These are phyloP conservation scores for Xylaria grammica DNA, from an alignment of 495 filamentous ascomycete genomes.

Conservation along the genomic window DNA sequence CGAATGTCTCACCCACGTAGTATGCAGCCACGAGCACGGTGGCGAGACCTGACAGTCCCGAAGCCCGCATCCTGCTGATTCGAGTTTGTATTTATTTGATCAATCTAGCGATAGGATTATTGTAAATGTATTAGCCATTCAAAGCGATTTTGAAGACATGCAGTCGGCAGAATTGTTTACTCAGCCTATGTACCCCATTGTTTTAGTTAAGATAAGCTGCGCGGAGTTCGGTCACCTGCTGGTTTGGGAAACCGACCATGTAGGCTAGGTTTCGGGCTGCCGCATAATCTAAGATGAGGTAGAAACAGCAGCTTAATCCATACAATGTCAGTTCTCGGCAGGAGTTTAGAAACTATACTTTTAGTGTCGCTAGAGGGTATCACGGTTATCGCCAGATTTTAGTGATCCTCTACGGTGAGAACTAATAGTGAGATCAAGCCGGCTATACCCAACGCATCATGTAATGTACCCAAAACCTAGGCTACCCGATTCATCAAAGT, in stretches of 20 bases:
- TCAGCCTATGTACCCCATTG: not conserved
- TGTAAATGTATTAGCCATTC: not conserved
- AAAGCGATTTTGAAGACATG: not conserved
- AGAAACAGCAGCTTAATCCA: not conserved
- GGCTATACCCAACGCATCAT: not conserved
- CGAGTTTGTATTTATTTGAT: not conserved
- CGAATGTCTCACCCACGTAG: conserved; percentile 11
- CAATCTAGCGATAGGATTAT: not conserved
- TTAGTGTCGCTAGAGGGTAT: no score
- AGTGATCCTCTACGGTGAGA: no score
- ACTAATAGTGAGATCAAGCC: no score
- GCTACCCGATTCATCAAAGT: not conserved
- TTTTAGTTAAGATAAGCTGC: not conserved
- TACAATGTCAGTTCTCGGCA: not conserved
- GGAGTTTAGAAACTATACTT: not conserved
- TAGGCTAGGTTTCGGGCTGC: not conserved
- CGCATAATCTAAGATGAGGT: not conserved
- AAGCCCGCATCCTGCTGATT: conserved; percentile 28
- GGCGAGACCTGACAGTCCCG: conserved; percentile 19
- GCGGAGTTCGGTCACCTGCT: conserved; percentile 4
- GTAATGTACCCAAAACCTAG: not conserved
- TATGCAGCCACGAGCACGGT: conserved; percentile 16
- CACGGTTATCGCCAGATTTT: no score
- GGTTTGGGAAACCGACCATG: conserved; percentile 5
- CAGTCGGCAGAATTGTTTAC: not conserved